These are phyloP conservation scores for Endogone sp. DNA, from an alignment of 192 early-diverging fungal species.

Conservation along the genomic window DNA sequence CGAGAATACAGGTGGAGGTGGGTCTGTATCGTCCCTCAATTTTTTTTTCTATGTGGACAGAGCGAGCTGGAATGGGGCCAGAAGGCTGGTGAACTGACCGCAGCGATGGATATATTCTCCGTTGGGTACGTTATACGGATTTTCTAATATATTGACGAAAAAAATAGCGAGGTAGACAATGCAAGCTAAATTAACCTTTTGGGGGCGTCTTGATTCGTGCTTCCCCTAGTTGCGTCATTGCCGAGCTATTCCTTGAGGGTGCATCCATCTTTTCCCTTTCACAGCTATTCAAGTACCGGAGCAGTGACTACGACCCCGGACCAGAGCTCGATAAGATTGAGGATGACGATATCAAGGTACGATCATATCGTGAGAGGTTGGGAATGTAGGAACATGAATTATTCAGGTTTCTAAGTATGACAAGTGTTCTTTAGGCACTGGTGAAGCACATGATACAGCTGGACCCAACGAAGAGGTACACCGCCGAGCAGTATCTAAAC, in stretches of 20 bases:
- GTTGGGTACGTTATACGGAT: conserved; percentile 73
- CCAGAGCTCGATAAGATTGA: conserved; percentile 78
- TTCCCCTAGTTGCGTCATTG: conserved; percentile 66
- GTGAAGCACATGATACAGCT: conserved; percentile 87
- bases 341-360: conserved; percentile 69
- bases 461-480: conserved; percentile 66
- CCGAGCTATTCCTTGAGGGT: conserved; percentile 93
- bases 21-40: no score
- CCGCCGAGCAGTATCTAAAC: conserved; percentile 73
- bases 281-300: conserved; percentile 86
- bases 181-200: no score
- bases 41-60: conserved; percentile 19
- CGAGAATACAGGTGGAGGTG: conserved; percentile 26
- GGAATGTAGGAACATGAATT: no score
- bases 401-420: no score
- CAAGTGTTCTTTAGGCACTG: conserved; percentile 48
- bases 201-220: background rate
- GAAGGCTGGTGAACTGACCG: conserved; percentile 46
- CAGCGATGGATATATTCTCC: conserved; percentile 95
- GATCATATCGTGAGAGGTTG: no score
- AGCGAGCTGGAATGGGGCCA: conserved; percentile 24
- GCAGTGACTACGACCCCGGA: conserved; percentile 69
- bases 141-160: background rate
- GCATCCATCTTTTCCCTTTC: conserved; percentile 88
- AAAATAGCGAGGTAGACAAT: no score